Conservation (phyloP, 2,329 filamentous ascomycete species). For the Sarocladium strictum region DNA sequence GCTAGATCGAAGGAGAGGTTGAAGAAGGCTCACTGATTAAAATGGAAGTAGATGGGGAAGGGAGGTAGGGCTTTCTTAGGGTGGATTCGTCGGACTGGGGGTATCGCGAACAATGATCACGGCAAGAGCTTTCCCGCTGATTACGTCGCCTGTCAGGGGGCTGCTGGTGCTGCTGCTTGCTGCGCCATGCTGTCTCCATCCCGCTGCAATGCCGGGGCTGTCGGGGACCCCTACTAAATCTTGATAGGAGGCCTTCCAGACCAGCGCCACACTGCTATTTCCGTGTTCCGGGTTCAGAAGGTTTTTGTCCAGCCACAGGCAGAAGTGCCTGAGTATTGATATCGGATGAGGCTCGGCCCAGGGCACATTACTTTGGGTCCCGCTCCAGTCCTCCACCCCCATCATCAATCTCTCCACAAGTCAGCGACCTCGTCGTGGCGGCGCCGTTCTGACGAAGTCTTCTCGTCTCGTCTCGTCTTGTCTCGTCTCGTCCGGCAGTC, state of each 20-base stretch:
- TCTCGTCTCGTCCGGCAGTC: neutral
- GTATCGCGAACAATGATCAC: neutral
- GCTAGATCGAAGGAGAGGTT: neutral
- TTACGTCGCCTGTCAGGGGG: slow-evolving; percentile 6
- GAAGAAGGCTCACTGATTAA: neutral
- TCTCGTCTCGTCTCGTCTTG: too few relatives aligned
- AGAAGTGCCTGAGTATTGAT: too few relatives aligned
- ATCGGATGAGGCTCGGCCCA: too few relatives aligned
- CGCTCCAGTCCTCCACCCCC: too few relatives aligned
- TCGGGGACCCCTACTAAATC: neutral
- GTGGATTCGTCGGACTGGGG: neutral
- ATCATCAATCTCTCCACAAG: neutral
- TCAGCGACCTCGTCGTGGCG: neutral
- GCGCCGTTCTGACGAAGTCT: too few relatives aligned
- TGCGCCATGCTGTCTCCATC: neutral
- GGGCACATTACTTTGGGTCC: too few relatives aligned
- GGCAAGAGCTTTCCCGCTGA: slow-evolving; percentile 3
- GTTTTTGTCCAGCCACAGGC: too few relatives aligned
- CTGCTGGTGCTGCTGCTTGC: neutral
- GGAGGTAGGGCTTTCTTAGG: neutral
- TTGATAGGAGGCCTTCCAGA: neutral
- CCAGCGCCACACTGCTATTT: neutral
- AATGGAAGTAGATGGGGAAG: neutral
- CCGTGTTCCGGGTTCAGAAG: too few relatives aligned
- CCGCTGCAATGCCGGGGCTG: neutral